phyloP scores from a whole-genome alignment of 1,284 basidiomycete genomes.

The Cutaneotrichosporon sp. region DNA sequence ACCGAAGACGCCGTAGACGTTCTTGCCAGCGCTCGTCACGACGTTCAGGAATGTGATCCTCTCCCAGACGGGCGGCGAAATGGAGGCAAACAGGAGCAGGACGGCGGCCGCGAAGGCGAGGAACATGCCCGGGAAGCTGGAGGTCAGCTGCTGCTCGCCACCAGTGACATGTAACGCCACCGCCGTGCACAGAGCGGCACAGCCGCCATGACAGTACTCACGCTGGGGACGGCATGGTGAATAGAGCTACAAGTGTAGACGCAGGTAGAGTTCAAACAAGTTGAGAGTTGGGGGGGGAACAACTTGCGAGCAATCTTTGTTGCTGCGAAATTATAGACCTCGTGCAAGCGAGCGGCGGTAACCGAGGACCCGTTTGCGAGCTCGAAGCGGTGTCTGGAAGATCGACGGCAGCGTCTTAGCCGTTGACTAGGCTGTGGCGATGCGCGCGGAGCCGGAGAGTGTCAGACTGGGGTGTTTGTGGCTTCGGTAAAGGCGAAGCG shows the following conservation, averaged over 20 bases:
- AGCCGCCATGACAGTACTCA: background rate
- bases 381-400: no score
- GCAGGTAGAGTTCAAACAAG: no score
- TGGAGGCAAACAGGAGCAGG: slow-evolving; percentile 34
- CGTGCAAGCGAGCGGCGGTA: no score
- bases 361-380: no score
- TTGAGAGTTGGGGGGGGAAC: background rate
- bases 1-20: slow-evolving; percentile 70
- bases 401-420: no score
- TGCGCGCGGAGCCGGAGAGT: no score
- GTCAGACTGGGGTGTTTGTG: no score
- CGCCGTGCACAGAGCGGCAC: no score
- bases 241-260: background rate
- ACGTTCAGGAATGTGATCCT: slow-evolving; percentile 63
- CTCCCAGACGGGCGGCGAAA: slow-evolving; percentile 67
- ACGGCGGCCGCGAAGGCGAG: slow-evolving; percentile 32
- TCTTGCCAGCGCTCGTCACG: slow-evolving; percentile 40
- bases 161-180: no score
- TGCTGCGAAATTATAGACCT: background rate
- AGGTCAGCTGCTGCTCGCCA: background rate
- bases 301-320: no score
- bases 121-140: slow-evolving; percentile 20
- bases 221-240: slow-evolving; percentile 4
- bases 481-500: no score
- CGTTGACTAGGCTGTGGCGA: no score